Base-by-base conservation (phyloP, 2,329 filamentous ascomycete species). In the Epichloe sp. region DNA sequence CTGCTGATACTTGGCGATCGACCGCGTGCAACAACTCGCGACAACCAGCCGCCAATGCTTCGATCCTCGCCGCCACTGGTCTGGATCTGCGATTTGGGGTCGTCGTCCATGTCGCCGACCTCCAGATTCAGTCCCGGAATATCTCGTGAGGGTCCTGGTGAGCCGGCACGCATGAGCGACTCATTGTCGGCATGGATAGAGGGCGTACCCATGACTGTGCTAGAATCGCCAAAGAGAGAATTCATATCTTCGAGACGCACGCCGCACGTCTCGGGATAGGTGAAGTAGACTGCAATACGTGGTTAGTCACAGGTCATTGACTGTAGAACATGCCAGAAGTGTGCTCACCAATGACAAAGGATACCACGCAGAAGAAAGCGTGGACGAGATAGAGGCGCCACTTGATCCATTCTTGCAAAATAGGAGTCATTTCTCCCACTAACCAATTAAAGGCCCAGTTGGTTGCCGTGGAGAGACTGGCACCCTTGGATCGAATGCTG, bases 391-490 rank as follows among this genome's bases (percentile, higher is more conserved):
- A 98, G 54, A 97, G 74, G 36, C 93, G 82, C 93, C 93, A 98
- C 60, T 85, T 80, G 61, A 98, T 97, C 69, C 78, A 82, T 60
- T 93, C 88, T 66, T 98, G 91, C 53, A 97, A 73, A 50, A 97
- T 82, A 2, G 93, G 93, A 0, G 93, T 98, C 75, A 97, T 80
- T 68, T 95, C 88, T 58, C 93, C 93, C 3, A 97, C 93, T 26
- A 97, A 74, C 86, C 89, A 98, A 70, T 98, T 98, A 70, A 93
- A 95, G 1, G 91, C 89, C 93, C 93, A 98, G 65, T 98, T 98
- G 35, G 90, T 84, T 17, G 93, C 93, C 2, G 93, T 97, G 54
- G 91, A 96, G 65, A 98, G 70, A 77, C 89, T 95, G 50, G 93
- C 91, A 54, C 93, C 93, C 75, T 97, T 97, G 54, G 91, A 95